Conservation (phyloP, 768 basidiomycete species). For the Russula ochroleuca region DNA sequence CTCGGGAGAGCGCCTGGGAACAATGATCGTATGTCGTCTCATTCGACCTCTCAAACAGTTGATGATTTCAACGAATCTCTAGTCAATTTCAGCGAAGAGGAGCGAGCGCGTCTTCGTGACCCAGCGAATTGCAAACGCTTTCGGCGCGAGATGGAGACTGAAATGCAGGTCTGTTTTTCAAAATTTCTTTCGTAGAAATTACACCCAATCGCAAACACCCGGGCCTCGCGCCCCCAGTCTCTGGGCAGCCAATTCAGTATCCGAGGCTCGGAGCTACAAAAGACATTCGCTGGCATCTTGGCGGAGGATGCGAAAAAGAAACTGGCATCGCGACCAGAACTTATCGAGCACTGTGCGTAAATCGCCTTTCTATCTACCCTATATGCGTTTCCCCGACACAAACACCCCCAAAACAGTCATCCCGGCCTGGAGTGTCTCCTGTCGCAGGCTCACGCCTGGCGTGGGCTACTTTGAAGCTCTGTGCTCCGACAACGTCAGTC, state of each 20-base stretch:
- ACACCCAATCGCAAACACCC: neutral
- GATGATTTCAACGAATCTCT: neutral
- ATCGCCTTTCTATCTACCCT: neutral
- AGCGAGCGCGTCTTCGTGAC: slow-evolving; percentile 40
- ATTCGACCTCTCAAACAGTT: too few relatives aligned
- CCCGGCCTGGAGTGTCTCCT: slow-evolving; percentile 54
- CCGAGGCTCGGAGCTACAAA: slow-evolving; percentile 38
- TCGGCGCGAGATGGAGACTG: slow-evolving; percentile 45
- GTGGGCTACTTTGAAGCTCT: slow-evolving; percentile 65
- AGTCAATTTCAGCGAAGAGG: slow-evolving; percentile 15
- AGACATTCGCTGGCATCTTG: slow-evolving; percentile 35
- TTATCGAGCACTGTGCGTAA: slow-evolving; percentile 49
- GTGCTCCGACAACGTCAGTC: slow-evolving; percentile 53
- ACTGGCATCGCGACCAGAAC: slow-evolving; percentile 55
- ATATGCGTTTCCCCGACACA: too few relatives aligned
- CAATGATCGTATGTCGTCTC: slow-evolving; percentile 41
- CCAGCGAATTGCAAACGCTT: slow-evolving; percentile 46
- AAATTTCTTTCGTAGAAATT: neutral
- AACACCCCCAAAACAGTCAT: slow-evolving; percentile 40
- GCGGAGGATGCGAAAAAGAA: slow-evolving; percentile 44
- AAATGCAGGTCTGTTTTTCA: slow-evolving; percentile 23
- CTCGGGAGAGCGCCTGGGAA: slow-evolving; percentile 36
- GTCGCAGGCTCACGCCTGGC: slow-evolving; percentile 62
- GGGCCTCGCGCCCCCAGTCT: neutral
- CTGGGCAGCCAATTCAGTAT: slow-evolving; percentile 37